Conservation (phyloP, 208 protist species). For the Acanthamoeba lugdunensis region DNA sequence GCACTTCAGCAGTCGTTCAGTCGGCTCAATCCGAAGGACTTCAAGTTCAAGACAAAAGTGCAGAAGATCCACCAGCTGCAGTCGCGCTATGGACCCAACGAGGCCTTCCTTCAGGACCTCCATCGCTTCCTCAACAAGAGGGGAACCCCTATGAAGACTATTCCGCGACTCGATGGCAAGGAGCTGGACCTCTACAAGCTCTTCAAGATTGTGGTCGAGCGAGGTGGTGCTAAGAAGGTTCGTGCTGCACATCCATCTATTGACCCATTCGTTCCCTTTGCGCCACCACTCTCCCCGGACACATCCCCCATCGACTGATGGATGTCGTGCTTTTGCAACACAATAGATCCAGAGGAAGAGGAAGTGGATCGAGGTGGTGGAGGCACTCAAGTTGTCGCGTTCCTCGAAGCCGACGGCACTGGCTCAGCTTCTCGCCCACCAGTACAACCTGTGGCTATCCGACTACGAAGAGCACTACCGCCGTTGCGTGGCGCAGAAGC, state of each 20-base stretch:
- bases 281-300: too few relatives aligned
- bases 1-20: constrained; percentile 4
- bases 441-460: constrained; percentile 8
- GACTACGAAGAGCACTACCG: constrained; percentile 60
- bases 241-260: background rate
- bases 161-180: constrained; percentile 68
- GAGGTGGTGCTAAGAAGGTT: constrained; percentile 65
- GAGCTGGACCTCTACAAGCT: constrained; percentile 77
- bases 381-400: constrained; percentile 51
- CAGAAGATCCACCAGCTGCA: constrained; percentile 81
- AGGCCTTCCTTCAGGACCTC: constrained; percentile 70
- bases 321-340: background rate
- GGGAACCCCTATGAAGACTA: constrained; percentile 31
- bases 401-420: background rate
- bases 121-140: constrained; percentile 70
- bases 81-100: constrained; percentile 75
- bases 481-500: background rate
- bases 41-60: constrained; percentile 79
- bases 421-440: constrained; percentile 43
- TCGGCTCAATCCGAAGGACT: constrained; percentile 58
- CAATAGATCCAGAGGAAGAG: background rate
- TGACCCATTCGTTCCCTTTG: background rate
- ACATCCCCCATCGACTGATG: too few relatives aligned
- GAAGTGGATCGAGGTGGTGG: constrained; percentile 54
- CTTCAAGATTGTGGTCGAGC: constrained; percentile 72